phyloP scores from a whole-genome alignment of 257 asterid species.

The Datura wrightii region DNA sequence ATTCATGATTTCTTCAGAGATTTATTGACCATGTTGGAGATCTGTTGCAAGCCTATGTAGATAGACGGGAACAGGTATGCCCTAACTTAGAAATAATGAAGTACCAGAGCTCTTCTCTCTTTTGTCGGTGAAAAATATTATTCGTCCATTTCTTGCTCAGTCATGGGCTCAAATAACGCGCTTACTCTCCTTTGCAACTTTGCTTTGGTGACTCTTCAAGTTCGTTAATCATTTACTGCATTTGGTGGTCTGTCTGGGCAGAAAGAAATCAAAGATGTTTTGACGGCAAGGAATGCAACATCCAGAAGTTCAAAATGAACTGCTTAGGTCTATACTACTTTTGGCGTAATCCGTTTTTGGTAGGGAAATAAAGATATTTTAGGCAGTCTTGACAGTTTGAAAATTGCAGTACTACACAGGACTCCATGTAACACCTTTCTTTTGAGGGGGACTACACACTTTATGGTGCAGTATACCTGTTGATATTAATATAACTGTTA shows the following conservation, averaged over 20 bases:
- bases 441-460: too few species aligned
- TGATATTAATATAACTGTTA: too few species aligned
- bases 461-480: too few species aligned
- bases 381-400: too few species aligned
- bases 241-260: not conserved
- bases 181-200: slow-evolving; percentile 1
- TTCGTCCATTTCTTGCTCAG: not conserved
- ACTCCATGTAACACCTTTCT: too few species aligned
- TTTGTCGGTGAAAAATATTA: not conserved
- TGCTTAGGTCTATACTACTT: too few species aligned
- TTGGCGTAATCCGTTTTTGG: too few species aligned
- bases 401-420: too few species aligned
- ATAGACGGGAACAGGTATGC: slow-evolving; percentile 94
- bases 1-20: slow-evolving; percentile 61
- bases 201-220: not conserved
- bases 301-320: too few species aligned
- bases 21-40: slow-evolving; percentile 95
- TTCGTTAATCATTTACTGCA: not conserved
- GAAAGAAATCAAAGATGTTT: too few species aligned
- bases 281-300: too few species aligned
- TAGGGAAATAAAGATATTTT: too few species aligned
- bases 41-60: slow-evolving; percentile 92
- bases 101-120: slow-evolving; percentile 13
- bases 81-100: slow-evolving; percentile 24
- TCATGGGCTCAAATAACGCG: not conserved